A percentile compares a stretch with the other conserved stretches of the same genome.
These are phyloP conservation scores for Diutina siamensis DNA, from an alignment of 1,139 yeast genomes.

Conservation along the genomic window DNA sequence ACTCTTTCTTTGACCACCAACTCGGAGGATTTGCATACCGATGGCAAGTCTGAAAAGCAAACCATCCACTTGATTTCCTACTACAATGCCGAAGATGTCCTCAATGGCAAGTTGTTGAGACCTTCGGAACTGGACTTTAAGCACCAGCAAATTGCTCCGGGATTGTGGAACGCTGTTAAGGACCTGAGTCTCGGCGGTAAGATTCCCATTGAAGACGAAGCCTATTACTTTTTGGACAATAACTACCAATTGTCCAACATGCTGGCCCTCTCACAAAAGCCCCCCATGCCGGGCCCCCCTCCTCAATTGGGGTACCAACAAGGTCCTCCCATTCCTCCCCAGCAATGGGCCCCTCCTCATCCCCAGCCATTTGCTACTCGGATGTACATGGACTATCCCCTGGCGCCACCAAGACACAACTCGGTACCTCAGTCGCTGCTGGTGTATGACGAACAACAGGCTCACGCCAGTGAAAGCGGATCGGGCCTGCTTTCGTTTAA, in stretches of 20 bases:
- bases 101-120: conserved; percentile 39
- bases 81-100: conserved; percentile 64
- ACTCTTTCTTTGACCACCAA: conserved; percentile 53
- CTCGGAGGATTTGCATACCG: conserved; percentile 23
- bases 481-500: not conserved
- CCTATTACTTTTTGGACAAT: conserved; percentile 38
- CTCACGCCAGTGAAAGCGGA: not conserved
- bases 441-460: not conserved
- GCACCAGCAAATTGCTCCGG: conserved; percentile 41
- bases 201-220: conserved; percentile 39
- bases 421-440: conserved; percentile 1
- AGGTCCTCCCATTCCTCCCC: not conserved
- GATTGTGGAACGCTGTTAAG: conserved; percentile 48
- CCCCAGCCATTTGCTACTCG: not conserved
- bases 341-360: conserved; percentile 2
- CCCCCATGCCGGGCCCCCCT: not conserved
- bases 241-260: conserved; percentile 34
- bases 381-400: conserved; percentile 1
- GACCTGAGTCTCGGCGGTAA: conserved; percentile 51
- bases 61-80: conserved; percentile 73
- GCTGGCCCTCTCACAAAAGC: conserved; percentile 10
- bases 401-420: conserved; percentile 1
- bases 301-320: not conserved
- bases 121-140: conserved; percentile 51
- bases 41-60: conserved; percentile 20